These are phyloP conservation scores for Penicillium freii DNA, from an alignment of 2,329 filamentous ascomycete species.

Conservation along the genomic window DNA sequence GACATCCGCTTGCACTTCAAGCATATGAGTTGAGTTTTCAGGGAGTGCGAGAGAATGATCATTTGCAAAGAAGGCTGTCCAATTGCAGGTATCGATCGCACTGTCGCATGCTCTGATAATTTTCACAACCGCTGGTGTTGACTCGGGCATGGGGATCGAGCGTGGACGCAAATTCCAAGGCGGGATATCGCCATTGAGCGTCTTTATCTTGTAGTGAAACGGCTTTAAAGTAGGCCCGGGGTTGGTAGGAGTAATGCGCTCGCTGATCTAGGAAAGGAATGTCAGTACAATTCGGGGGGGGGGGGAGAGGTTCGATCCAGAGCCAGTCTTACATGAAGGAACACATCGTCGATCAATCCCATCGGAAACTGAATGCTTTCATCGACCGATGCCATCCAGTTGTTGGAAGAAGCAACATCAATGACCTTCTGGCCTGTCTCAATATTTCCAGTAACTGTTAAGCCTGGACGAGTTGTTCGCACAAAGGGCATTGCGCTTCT, in stretches of 20 bases:
- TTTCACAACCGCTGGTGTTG: conserved; percentile 20
- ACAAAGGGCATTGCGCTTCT: conserved; percentile 34
- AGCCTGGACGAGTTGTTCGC: conserved; percentile 28
- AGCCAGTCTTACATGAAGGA: conserved; percentile 39
- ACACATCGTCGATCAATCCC: conserved; percentile 39
- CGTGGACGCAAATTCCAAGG: conserved; percentile 43
- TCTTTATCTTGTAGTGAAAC: conserved; percentile 32
- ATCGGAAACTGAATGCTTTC: conserved; percentile 23
- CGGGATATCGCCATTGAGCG: conserved; percentile 40
- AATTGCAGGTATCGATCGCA: background rate
- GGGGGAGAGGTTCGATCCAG: background rate
- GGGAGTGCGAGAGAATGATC: conserved; percentile 9
- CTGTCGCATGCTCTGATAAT: conserved; percentile 26
- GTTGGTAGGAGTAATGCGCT: conserved; percentile 16
- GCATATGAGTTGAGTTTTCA: conserved; percentile 12
- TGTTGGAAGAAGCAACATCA: conserved; percentile 13
- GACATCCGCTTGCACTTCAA: conserved; percentile 25
- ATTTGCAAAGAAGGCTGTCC: conserved; percentile 11
- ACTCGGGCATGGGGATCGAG: conserved; percentile 37
- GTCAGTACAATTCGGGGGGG: background rate
- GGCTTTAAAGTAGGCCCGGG: conserved; percentile 9
- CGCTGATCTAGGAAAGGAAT: conserved; percentile 20
- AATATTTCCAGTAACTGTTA: conserved; percentile 29
- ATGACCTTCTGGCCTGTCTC: conserved; percentile 9
- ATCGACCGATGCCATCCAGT: conserved; percentile 23